Evolutionary conservation across 2,329 filamentous ascomycete species (phyloP).

Genomic region (Fusarium luffae): DNA sequence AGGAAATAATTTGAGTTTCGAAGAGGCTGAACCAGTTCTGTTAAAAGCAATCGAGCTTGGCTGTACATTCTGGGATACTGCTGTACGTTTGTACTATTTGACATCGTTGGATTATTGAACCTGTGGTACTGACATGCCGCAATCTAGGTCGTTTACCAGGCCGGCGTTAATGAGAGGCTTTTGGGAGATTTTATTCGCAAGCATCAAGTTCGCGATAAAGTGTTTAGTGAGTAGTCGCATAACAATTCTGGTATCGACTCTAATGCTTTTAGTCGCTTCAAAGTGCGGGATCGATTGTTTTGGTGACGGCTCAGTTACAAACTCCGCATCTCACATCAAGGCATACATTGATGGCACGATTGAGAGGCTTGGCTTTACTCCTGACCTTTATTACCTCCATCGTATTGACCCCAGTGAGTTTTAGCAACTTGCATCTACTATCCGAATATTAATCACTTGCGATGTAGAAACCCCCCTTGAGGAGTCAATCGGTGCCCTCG

Average conservation of each 20-base stretch:
- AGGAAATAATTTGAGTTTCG: not conserved
- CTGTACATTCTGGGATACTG: slow-evolving; percentile 14
- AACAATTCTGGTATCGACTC: too few relatives aligned
- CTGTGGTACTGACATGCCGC: not conserved
- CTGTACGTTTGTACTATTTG: too few relatives aligned
- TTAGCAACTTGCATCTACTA: too few relatives aligned
- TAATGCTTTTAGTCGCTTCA: not conserved
- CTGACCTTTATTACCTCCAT: slow-evolving; percentile 9
- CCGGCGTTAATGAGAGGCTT: slow-evolving; percentile 10
- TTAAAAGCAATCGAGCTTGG: slow-evolving; percentile 8
- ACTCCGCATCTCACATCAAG: slow-evolving; percentile 6
- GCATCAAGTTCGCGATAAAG: slow-evolving; percentile 5
- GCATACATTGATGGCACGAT: slow-evolving; percentile 6
- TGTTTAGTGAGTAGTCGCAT: not conserved
- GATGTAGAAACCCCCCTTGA: not conserved
- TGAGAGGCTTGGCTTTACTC: slow-evolving; percentile 8
- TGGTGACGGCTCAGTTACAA: not conserved
- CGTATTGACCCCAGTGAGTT: slow-evolving; percentile 8
- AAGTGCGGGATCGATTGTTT: slow-evolving; percentile 5
- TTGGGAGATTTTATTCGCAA: slow-evolving; percentile 17
- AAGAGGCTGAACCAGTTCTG: slow-evolving; percentile 10
- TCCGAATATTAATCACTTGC: not conserved
- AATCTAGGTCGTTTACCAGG: not conserved
- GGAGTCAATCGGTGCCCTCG: not conserved
- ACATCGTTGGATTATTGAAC: rapidly evolving